phyloP scores from a whole-genome alignment of 1,284 basidiomycete species.

The Ganoderma sinense region DNA sequence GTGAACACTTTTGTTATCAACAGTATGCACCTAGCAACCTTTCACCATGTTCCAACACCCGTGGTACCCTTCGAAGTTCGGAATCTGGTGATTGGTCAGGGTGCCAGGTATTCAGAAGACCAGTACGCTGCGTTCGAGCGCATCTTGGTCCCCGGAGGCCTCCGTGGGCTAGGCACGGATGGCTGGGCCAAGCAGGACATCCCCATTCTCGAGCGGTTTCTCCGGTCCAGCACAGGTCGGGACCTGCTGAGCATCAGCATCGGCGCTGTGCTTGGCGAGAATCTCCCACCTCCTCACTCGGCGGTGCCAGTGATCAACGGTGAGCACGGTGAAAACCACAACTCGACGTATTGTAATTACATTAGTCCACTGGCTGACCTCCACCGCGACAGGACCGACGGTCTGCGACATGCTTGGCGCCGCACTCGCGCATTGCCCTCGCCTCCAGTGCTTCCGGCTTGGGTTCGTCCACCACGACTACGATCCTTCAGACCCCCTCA shows the following conservation, averaged over 20 bases:
- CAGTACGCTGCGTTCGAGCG: background rate
- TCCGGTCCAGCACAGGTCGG: background rate
- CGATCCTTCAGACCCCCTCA: background rate
- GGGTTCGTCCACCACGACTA: background rate
- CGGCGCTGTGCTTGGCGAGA: background rate
- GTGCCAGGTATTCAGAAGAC: no score
- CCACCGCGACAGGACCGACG: no score
- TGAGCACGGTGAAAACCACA: background rate
- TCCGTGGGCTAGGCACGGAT: background rate
- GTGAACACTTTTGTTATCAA: background rate
- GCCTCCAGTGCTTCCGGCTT: background rate
- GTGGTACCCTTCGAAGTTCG: background rate
- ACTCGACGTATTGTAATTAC: no score
- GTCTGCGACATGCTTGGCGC: background rate
- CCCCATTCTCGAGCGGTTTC: background rate
- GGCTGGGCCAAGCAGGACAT: background rate
- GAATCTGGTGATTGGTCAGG: background rate
- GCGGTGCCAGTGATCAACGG: background rate
- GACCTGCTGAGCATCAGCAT: background rate
- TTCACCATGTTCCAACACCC: background rate
- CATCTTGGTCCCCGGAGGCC: background rate
- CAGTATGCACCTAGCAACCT: background rate
- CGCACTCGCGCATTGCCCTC: background rate
- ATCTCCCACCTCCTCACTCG: background rate
- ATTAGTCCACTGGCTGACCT: no score